A percentile compares a stretch with the other conserved stretches of the same genome.
Conservation (phyloP, 192 early-diverging fungal genomes). For the Funneliformis mosseae region DNA sequence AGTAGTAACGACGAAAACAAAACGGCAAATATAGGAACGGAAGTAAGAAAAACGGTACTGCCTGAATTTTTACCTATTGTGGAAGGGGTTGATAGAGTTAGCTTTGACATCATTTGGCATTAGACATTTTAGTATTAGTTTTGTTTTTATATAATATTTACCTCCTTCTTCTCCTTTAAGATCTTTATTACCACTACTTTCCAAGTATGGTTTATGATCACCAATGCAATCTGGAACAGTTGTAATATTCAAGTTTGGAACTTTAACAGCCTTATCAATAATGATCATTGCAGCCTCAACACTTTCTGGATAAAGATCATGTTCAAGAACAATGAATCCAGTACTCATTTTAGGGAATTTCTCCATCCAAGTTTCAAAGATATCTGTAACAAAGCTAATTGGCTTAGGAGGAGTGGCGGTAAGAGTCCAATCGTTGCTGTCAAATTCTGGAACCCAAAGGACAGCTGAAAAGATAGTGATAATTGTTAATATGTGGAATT, state of each 20-base stretch:
- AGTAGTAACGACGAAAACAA: too few relatives aligned
- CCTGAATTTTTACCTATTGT: too few relatives aligned
- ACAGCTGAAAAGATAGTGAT: slow-evolving; percentile 49
- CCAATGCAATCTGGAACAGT: slow-evolving; percentile 42
- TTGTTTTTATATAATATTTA: too few relatives aligned
- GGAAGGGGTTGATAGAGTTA: too few relatives aligned
- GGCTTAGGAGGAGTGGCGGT: slow-evolving; percentile 8
- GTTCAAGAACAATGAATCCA: slow-evolving; percentile 54
- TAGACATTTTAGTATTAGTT: too few relatives aligned
- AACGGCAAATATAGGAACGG: too few relatives aligned
- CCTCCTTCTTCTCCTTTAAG: too few relatives aligned
- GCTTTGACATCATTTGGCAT: too few relatives aligned
- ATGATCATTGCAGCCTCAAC: slow-evolving; percentile 48
- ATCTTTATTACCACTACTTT: slow-evolving; percentile 4
- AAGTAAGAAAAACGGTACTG: too few relatives aligned
- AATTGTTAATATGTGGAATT: slow-evolving; percentile 21
- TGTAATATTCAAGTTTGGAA: slow-evolving; percentile 31
- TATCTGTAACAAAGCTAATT: slow-evolving; percentile 30
- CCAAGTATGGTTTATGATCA: slow-evolving; percentile 42
- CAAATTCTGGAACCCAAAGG: slow-evolving; percentile 54
- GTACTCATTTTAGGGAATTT: slow-evolving; percentile 44
- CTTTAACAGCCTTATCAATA: slow-evolving; percentile 33
- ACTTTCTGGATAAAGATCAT: slow-evolving; percentile 52
- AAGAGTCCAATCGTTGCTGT: slow-evolving; percentile 54
- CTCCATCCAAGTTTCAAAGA: slow-evolving; percentile 47